These are phyloP conservation scores for Geum urbanum DNA, from an alignment of 306 rosid species.

Conservation along the genomic window DNA sequence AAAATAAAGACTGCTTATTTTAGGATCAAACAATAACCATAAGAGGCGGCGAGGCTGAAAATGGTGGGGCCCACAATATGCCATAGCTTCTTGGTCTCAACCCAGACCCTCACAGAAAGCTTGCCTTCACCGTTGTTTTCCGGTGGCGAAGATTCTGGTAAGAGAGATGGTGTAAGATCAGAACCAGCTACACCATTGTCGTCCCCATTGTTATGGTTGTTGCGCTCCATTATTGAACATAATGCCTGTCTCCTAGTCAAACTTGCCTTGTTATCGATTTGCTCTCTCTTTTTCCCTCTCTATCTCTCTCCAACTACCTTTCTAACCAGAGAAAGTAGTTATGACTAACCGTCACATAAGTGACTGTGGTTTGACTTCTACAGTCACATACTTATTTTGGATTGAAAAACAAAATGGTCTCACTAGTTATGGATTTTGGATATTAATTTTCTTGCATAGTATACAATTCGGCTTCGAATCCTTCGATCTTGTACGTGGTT, in stretches of 20 bases:
- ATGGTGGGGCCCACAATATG: slow-evolving; percentile 67
- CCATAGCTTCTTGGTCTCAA: slow-evolving; percentile 66
- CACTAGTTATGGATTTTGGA: too few relatives aligned
- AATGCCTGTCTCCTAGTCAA: not conserved
- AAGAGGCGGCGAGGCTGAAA: slow-evolving; percentile 54
- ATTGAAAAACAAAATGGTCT: too few relatives aligned
- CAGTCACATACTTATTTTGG: too few relatives aligned
- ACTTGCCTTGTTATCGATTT: not conserved
- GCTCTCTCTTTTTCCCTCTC: not conserved
- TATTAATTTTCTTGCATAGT: too few relatives aligned
- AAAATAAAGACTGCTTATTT: too few relatives aligned
- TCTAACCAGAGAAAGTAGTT: not conserved
- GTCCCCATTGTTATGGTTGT: not conserved
- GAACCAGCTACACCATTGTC: not conserved
- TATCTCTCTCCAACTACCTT: not conserved
- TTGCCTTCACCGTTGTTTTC: too few relatives aligned
- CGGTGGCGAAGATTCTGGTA: too few relatives aligned
- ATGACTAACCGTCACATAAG: too few relatives aligned
- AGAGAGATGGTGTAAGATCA: too few relatives aligned
- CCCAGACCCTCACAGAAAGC: slow-evolving; percentile 32
- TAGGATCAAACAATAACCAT: not conserved
- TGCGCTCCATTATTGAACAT: slow-evolving; percentile 14
- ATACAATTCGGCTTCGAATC: too few relatives aligned
- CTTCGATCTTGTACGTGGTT: too few relatives aligned
- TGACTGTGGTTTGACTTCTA: too few relatives aligned